A percentile compares a stretch with the other conserved stretches of the same genome.
phyloP scores from a whole-genome alignment of 495 filamentous ascomycete species.

The Penicillium turbatum region DNA sequence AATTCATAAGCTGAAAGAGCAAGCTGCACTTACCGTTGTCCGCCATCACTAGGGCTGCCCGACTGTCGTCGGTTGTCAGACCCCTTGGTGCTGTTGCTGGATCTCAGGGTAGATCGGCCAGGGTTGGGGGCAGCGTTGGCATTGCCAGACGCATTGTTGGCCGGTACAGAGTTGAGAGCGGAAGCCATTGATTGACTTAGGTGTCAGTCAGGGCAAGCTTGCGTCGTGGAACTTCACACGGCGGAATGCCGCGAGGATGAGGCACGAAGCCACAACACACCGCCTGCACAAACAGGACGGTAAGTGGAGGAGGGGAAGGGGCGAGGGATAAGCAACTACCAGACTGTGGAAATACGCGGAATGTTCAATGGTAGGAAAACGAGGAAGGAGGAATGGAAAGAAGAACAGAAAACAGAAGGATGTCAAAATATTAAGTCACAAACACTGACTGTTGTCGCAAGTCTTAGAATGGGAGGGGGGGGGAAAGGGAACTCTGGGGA shows the following conservation, averaged over 20 bases:
- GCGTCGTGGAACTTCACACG: slow-evolving; percentile 41
- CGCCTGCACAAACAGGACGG: slow-evolving; percentile 37
- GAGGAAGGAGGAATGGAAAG: background rate
- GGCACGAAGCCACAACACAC: slow-evolving; percentile 39
- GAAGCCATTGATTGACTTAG: slow-evolving; percentile 48
- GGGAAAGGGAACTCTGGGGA: background rate
- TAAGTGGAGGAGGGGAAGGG: slow-evolving; percentile 1
- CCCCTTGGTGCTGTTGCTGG: slow-evolving; percentile 51
- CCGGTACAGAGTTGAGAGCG: slow-evolving; percentile 42
- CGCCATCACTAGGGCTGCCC: slow-evolving; percentile 51
- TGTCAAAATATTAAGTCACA: background rate
- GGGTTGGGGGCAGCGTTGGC: slow-evolving; percentile 35
- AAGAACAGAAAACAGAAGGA: slow-evolving; percentile 4
- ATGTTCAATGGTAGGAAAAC: slow-evolving; percentile 1
- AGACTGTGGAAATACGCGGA: slow-evolving; percentile 2
- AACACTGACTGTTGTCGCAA: background rate
- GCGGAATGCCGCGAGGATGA: slow-evolving; percentile 35
- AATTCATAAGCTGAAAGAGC: background rate
- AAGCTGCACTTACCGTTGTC: slow-evolving; percentile 48
- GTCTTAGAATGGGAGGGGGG: background rate
- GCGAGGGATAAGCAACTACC: slow-evolving; percentile 1
- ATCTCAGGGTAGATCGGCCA: slow-evolving; percentile 43
- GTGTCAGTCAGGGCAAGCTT: slow-evolving; percentile 32
- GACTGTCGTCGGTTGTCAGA: slow-evolving; percentile 54
- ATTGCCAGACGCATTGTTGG: slow-evolving; percentile 49